These are phyloP conservation scores for Grifola frondosa DNA, from an alignment of 1,284 basidiomycete genomes.

Conservation along the genomic window DNA sequence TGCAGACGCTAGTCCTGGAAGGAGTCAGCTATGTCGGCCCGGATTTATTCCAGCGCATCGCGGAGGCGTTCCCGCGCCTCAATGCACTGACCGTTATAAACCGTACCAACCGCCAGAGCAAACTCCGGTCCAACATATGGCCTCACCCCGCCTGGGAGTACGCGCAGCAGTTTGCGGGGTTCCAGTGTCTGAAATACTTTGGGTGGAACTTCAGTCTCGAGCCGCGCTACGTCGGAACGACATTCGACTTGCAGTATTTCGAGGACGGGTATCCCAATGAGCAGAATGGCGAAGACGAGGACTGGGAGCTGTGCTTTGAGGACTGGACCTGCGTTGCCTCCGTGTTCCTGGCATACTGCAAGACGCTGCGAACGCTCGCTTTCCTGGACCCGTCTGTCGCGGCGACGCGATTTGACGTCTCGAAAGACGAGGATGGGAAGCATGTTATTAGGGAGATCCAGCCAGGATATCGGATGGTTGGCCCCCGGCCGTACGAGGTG, in stretches of 20 bases:
- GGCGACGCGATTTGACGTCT: too few species aligned
- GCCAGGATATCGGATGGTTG: too few species aligned
- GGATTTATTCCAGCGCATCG: slow-evolving; percentile 9
- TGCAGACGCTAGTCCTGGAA: slow-evolving; percentile 12
- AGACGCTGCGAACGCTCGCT: too few species aligned
- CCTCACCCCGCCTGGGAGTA: slow-evolving; percentile 12
- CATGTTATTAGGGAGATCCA: too few species aligned
- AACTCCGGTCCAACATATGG: slow-evolving; percentile 6
- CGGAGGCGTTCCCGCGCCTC: slow-evolving; percentile 13
- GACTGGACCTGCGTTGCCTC: too few species aligned
- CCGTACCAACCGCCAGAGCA: slow-evolving; percentile 3
- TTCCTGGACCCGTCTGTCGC: too few species aligned
- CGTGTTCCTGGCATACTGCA: too few species aligned
- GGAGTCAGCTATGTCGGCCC: slow-evolving; percentile 8
- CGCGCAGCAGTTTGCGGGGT: slow-evolving; percentile 6
- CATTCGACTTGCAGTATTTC: slow-evolving; percentile 1
- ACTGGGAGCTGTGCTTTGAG: too few species aligned
- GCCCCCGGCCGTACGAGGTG: too few species aligned
- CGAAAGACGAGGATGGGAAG: too few species aligned
- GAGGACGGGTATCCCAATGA: too few species aligned
- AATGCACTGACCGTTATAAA: slow-evolving; percentile 10
- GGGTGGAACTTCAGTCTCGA: slow-evolving; percentile 14
- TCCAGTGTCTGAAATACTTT: slow-evolving; percentile 8
- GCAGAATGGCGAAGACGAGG: too few species aligned
- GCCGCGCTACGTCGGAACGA: background rate